Evolutionary conservation across 192 early-diverging fungal genomes (phyloP), one percentile per base, ranked within the genome.

Genomic region (Podila epicladia): DNA sequence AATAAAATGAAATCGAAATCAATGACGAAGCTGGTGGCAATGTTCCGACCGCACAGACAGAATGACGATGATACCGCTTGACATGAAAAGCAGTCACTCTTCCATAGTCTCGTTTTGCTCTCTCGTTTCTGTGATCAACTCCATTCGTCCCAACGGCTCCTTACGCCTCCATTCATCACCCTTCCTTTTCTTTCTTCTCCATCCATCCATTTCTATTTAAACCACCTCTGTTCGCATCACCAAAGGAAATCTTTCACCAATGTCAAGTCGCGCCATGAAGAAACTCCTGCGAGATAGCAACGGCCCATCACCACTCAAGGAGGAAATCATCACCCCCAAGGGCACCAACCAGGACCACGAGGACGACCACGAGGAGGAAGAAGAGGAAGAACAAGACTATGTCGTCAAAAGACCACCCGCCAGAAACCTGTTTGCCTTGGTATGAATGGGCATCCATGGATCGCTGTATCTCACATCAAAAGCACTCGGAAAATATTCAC

Each of bases 381-480:
- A 87, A 31, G 78, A 77, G 6, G 83, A 86, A 15, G 82, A 71
- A 12, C 83, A 72, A 29, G 77, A 86, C 6, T 61, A 55, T 50
- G 57, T 61, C 26, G 57, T 72, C 4, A 74, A 75, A 37, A 65
- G 83, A 41, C 77, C 77, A 19, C 65, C 77, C 24, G 77, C 77
- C 38, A 63, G 71, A 58, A 91, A 92, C 71, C 57, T 89, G 45
- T 92, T 92, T 83, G 90, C 82, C 41, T 73, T 92, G 85, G 91
- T 92, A 88, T 58, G 74, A 2, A 24, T 22, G 8, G 4, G n/a
- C 8, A 24, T 45, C 41, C 41, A 17, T 45, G 41, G 41, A 45
- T 17, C 13, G 15, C 35, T 15, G 1, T 45, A 4, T 45, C 41
- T 3, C 41, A 12, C 15, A 45, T 4, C 41, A 13, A 45, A 45